phyloP scores from a whole-genome alignment of 495 filamentous ascomycete genomes.

The Trichoderma asperelloides region DNA sequence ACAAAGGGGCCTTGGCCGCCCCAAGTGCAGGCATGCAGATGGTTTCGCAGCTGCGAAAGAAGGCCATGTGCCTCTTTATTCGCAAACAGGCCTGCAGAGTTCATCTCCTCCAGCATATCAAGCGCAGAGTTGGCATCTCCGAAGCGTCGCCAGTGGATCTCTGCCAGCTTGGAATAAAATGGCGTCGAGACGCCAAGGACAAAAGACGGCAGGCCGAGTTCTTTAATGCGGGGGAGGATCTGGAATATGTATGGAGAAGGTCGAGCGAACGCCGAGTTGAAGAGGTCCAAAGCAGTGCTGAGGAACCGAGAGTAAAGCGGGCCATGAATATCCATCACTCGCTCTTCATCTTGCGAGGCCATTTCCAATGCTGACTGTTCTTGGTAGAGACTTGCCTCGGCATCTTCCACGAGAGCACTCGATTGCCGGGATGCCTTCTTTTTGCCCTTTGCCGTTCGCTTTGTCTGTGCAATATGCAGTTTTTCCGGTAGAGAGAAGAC shows the following conservation, averaged over 20 bases:
- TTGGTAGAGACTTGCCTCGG: neutral
- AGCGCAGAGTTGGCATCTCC: slow-evolving; percentile 52
- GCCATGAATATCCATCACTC: slow-evolving; percentile 48
- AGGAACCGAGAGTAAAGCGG: slow-evolving; percentile 60
- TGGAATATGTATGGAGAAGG: slow-evolving; percentile 51
- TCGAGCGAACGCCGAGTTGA: slow-evolving; percentile 50
- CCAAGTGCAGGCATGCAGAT: neutral
- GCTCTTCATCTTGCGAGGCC: slow-evolving; percentile 15
- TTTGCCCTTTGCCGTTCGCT: slow-evolving; percentile 12
- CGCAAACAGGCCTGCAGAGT: slow-evolving; percentile 53
- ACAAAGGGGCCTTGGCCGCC: slow-evolving; percentile 10
- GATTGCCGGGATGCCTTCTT: neutral
- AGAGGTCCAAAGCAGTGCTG: slow-evolving; percentile 50
- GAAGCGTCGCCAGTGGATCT: slow-evolving; percentile 53
- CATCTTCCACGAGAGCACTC: neutral
- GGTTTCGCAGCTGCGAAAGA: neutral
- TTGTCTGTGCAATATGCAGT: slow-evolving; percentile 20
- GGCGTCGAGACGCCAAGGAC: slow-evolving; percentile 62
- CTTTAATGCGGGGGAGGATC: slow-evolving; percentile 61
- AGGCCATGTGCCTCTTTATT: slow-evolving; percentile 26
- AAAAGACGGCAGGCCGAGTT: slow-evolving; percentile 58
- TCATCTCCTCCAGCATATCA: slow-evolving; percentile 68
- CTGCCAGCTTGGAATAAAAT: slow-evolving; percentile 67
- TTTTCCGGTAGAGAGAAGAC: slow-evolving; percentile 55
- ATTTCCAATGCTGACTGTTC: slow-evolving; percentile 6